Evolutionary conservation across 345 rosid genomes (phyloP).

Genomic region (Triadica sebifera): DNA sequence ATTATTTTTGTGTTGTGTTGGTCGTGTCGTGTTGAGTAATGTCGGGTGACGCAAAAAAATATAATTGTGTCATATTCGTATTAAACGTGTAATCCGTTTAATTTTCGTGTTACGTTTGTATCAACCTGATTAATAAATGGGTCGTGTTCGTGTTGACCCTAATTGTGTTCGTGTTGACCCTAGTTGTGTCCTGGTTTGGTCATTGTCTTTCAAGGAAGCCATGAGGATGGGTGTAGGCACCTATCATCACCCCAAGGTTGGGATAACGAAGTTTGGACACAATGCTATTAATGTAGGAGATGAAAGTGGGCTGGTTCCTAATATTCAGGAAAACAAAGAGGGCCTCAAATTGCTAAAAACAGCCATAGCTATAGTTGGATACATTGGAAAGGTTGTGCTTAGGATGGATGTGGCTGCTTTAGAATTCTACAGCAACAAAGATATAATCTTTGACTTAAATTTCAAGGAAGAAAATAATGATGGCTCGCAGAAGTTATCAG

Average conservation of each 20-base stretch:
- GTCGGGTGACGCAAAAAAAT: too few species aligned
- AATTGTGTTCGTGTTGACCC: too few species aligned
- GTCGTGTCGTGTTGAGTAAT: too few species aligned
- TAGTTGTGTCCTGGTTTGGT: slow-evolving; percentile 89
- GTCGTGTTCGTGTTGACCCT: too few species aligned
- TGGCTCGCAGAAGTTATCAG: slow-evolving; percentile 89
- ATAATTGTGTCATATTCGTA: too few species aligned
- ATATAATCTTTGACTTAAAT: slow-evolving; percentile 49
- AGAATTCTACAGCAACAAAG: slow-evolving; percentile 51
- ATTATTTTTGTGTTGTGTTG: too few species aligned
- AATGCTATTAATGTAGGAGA: slow-evolving; percentile 99
- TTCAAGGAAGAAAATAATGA: slow-evolving; percentile 63
- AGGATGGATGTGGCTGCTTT: slow-evolving; percentile 81
- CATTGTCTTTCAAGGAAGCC: slow-evolving; percentile 87
- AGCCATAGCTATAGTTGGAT: slow-evolving; percentile 66
- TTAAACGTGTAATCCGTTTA: too few species aligned
- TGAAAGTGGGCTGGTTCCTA: slow-evolving; percentile 98
- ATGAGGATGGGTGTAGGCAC: slow-evolving; percentile 99
- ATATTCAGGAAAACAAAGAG: slow-evolving; percentile 78
- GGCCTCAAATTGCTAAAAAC: slow-evolving; percentile 68
- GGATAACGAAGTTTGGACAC: slow-evolving; percentile 93
- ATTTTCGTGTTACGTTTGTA: too few species aligned
- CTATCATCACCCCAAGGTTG: slow-evolving; percentile 92
- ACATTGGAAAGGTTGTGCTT: slow-evolving; percentile 69
- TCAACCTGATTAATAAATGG: too few species aligned